These are phyloP conservation scores for Trifolium subterraneum DNA, from an alignment of 306 rosid genomes.

Conservation along the genomic window DNA sequence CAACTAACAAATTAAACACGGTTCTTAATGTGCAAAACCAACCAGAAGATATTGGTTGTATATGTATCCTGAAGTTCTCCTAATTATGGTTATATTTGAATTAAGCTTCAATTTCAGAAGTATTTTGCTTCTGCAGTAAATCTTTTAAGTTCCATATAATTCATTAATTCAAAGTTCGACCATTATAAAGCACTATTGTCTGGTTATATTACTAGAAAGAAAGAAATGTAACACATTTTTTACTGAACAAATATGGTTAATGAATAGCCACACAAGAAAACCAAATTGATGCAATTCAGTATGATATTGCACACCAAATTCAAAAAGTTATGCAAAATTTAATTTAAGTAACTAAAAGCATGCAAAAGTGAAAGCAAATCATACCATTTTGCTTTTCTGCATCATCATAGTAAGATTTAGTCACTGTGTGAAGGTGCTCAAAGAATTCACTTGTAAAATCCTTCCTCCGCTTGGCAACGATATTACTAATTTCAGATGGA, in stretches of 20 bases:
- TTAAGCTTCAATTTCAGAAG: background rate
- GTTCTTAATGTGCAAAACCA: conserved; percentile 5
- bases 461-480: conserved; percentile 81
- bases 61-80: conserved; percentile 5
- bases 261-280: conserved; percentile 34
- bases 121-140: conserved; percentile 4
- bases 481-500: conserved; percentile 60
- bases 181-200: background rate
- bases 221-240: background rate
- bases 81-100: background rate
- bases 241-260: conserved; percentile 13
- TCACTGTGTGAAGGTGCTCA: conserved; percentile 74
- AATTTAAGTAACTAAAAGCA: conserved; percentile 35
- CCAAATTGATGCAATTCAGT: background rate
- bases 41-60: conserved; percentile 11
- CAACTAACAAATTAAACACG: conserved; percentile 19
- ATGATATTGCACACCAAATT: conserved; percentile 12
- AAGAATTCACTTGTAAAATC: conserved; percentile 95
- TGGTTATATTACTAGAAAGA: conserved; percentile 10
- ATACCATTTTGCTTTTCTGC: conserved; percentile 71
- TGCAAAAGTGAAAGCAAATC: conserved; percentile 31
- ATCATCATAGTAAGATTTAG: conserved; percentile 68
- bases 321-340: conserved; percentile 1
- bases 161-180: conserved; percentile 15
- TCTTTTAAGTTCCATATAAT: conserved; percentile 5